Conservation (phyloP, 108 stramenopile genomes). For the Discostella stelligeroides region DNA sequence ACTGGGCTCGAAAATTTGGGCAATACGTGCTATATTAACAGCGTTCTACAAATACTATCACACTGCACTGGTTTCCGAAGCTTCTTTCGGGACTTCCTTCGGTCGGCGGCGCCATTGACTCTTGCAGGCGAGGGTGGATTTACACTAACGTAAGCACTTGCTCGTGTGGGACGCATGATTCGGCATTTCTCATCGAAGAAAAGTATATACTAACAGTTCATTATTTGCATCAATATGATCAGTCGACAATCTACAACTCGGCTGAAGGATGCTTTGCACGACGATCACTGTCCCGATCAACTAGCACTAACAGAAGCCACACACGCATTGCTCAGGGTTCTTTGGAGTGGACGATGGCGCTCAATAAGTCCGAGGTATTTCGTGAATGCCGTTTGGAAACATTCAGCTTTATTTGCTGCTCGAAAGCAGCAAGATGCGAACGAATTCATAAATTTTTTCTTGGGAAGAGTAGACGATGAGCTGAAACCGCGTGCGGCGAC, state of each 20-base stretch:
- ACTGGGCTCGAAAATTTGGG: constrained; percentile 85
- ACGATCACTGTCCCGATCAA: constrained; percentile 36
- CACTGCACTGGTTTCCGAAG: constrained; percentile 49
- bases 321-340: constrained; percentile 47
- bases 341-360: constrained; percentile 52
- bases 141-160: not conserved
- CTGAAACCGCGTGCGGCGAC: constrained; percentile 35
- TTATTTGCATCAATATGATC: not conserved
- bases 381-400: constrained; percentile 60
- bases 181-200: constrained; percentile 11
- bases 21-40: constrained; percentile 89
- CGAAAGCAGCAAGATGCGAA: constrained; percentile 77
- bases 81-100: constrained; percentile 42
- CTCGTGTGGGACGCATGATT: not conserved
- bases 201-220: not conserved
- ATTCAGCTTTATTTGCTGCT: constrained; percentile 59
- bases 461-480: constrained; percentile 51
- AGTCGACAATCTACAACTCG: constrained; percentile 39
- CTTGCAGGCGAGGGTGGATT: constrained; percentile 39
- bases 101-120: constrained; percentile 35
- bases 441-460: constrained; percentile 68
- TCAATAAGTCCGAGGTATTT: constrained; percentile 45
- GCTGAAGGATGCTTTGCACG: constrained; percentile 36
- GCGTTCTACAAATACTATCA: constrained; percentile 72
- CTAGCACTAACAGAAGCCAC: constrained; percentile 53